A percentile compares a stretch with the other conserved stretches of the same genome.
phyloP scores from a whole-genome alignment of 2,329 filamentous ascomycete species.

The Saccharata proteae region DNA sequence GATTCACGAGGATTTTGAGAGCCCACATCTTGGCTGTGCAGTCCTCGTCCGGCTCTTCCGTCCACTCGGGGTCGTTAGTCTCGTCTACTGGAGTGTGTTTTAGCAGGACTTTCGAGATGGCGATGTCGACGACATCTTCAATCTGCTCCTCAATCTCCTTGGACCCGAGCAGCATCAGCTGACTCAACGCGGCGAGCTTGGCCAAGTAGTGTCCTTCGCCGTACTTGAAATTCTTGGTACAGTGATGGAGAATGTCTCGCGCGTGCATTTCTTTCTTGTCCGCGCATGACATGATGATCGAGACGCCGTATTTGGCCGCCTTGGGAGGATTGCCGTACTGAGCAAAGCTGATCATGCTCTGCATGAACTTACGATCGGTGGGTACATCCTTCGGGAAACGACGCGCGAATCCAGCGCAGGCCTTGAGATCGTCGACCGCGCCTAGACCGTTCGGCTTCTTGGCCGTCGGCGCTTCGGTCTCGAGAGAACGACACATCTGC shows the following conservation, averaged over 20 bases:
- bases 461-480: conserved; percentile 64
- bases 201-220: conserved; percentile 61
- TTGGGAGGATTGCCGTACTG: conserved; percentile 68
- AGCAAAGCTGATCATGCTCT: conserved; percentile 73
- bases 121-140: conserved; percentile 67
- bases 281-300: conserved; percentile 68
- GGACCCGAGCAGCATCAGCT: conserved; percentile 64
- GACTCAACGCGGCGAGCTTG: conserved; percentile 58
- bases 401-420: conserved; percentile 81
- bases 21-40: conserved; percentile 74
- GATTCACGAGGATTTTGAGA: conserved; percentile 76
- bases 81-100: conserved; percentile 44
- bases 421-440: conserved; percentile 84
- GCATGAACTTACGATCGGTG: conserved; percentile 65
- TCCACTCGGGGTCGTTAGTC: conserved; percentile 52
- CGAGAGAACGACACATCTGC: conserved; percentile 77
- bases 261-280: conserved; percentile 75
- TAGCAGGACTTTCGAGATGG: conserved; percentile 61
- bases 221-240: conserved; percentile 62
- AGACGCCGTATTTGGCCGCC: conserved; percentile 87
- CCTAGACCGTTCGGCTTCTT: conserved; percentile 55
- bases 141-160: conserved; percentile 56
- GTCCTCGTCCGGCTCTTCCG: conserved; percentile 60
- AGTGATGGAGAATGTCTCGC: conserved; percentile 67
- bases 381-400: conserved; percentile 77